Evolutionary conservation across 345 rosid genomes (phyloP), one percentile per base, ranked within the genome.

Genomic region (Hibiscus trionum): DNA sequence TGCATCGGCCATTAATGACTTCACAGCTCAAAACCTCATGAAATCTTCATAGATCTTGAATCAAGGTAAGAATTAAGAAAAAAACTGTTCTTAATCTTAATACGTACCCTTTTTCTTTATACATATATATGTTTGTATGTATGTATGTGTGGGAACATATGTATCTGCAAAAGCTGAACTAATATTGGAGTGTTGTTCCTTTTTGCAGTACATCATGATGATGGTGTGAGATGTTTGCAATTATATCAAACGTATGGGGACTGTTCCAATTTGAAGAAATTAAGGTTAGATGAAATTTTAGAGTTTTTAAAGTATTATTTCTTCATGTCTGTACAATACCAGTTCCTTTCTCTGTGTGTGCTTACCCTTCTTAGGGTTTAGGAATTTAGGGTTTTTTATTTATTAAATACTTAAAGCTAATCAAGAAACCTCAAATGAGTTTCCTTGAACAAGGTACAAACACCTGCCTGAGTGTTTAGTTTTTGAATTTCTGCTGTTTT

Each of bases 1-100:
- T 86, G 93, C 93, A 85, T 83, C 90, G 46, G 93, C 85, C 71
- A 85, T 76, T 50, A 37, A 85, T 86, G 93, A 77, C 88, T 88
- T 21, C 60, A 47, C 14, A 69, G 5, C 9, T 0, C 8, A 8
- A 21, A 3, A 9, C 11, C 10, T 10, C 44, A 14, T 3, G 62
- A 57, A 66, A 57, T 11, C 69, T n/a, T 31, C 27, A 44, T 49
- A 65, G 72, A 71, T 78, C 44, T 37, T 37, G 44, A 37, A 37
- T 7, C 7, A 1, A 37, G 44, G 44, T 37, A 37, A 37, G 33
- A 31, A 31, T 21, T 37, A 37, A 37, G 8, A 37, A 35, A 37
- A 37, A 37, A 12, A 49, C 42, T 65, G 7, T 2, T 65, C 49
- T 21, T 14, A 33, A 33, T 33, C 37, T 33, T 33, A 33, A 33